Conservation (phyloP, 257 asterid genomes). For the Nicotiana benthamiana region DNA sequence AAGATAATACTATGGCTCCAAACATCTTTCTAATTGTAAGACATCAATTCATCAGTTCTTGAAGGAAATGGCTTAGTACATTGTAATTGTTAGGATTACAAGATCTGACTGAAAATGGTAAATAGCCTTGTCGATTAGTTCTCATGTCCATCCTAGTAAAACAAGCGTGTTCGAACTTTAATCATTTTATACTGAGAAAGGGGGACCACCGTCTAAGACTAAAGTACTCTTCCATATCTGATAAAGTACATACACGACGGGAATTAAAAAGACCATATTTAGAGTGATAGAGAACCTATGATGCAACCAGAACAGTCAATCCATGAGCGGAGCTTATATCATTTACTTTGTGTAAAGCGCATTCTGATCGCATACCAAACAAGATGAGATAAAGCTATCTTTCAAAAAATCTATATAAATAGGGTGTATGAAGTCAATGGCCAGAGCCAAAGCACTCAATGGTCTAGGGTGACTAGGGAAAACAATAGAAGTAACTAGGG, state of each 20-base stretch:
- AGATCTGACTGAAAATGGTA: not conserved
- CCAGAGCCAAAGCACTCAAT: not conserved
- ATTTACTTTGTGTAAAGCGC: not conserved
- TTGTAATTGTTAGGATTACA: not conserved
- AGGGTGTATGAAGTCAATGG: not conserved
- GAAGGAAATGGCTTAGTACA: not conserved
- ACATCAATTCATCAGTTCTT: not conserved
- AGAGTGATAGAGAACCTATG: slow-evolving; percentile 3
- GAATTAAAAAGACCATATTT: not conserved
- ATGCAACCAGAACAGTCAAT: slow-evolving; percentile 1
- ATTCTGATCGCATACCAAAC: not conserved
- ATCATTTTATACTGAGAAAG: not conserved
- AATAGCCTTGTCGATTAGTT: not conserved
- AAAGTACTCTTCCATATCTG: not conserved
- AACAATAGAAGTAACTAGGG: not conserved
- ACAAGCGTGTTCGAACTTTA: not conserved
- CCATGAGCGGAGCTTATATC: not conserved
- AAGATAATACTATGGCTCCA: not conserved
- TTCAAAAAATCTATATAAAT: not conserved
- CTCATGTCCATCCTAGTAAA: not conserved
- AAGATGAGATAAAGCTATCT: not conserved
- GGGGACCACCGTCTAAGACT: not conserved
- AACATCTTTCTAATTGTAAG: not conserved
- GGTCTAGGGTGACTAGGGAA: not conserved
- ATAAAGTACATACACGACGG: not conserved